Percentiles rank a stretch among this genome's conserved stretches.
phyloP scores from a whole-genome alignment of 2,329 filamentous ascomycete species.

The Cadophora sp. region DNA sequence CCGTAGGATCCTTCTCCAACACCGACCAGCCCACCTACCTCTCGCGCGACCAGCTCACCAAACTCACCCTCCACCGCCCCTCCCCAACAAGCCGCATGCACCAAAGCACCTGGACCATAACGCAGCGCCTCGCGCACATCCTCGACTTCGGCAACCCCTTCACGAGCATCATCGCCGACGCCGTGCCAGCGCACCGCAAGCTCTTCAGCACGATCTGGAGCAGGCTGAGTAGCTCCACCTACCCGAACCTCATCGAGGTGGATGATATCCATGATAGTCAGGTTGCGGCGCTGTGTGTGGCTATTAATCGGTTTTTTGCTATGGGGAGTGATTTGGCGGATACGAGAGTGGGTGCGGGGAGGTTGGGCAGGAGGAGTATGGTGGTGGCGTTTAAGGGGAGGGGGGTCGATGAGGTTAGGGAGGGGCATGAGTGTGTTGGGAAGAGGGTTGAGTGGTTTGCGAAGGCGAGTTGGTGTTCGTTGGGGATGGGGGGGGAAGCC shows the following conservation, averaged over 20 bases:
- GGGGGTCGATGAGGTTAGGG: neutral
- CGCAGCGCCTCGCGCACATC: constrained; percentile 18
- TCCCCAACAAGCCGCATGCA: constrained; percentile 12
- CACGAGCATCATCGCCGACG: constrained; percentile 27
- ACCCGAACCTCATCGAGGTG: constrained; percentile 31
- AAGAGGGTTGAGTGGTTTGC: constrained; percentile 4
- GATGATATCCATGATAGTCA: constrained; percentile 30
- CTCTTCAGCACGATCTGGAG: constrained; percentile 27
- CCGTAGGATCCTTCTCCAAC: constrained; percentile 29
- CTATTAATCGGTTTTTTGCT: constrained; percentile 27
- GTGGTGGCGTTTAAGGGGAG: neutral
- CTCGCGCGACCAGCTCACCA: constrained; percentile 24
- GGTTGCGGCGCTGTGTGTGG: constrained; percentile 29
- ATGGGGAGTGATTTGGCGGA: neutral
- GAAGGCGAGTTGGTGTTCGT: constrained; percentile 1
- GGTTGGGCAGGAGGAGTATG: constrained; percentile 3
- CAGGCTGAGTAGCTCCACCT: constrained; percentile 15
- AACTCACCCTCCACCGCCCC: constrained; percentile 13
- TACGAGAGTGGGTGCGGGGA: neutral
- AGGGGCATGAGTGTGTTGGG: neutral
- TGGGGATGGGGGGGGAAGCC: neutral
- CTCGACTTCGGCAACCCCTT: constrained; percentile 15
- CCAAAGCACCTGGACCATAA: constrained; percentile 31
- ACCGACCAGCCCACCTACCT: constrained; percentile 23
- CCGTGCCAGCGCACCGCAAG: constrained; percentile 22